These are phyloP conservation scores for Malus sieversii DNA, from an alignment of 306 rosid species.

Conservation along the genomic window DNA sequence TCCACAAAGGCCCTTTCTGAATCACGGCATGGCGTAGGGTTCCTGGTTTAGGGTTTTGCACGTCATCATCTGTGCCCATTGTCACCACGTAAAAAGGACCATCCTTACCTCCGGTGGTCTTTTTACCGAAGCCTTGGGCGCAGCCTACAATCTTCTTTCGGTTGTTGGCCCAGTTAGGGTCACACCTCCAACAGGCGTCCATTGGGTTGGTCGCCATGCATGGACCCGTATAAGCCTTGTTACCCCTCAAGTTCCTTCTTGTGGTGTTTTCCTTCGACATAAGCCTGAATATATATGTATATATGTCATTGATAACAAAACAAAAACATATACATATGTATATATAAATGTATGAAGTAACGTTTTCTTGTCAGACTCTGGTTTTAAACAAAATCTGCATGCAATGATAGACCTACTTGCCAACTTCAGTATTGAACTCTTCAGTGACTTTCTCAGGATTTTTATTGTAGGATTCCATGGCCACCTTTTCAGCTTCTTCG, in stretches of 20 bases:
- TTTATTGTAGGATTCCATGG: slow-evolving; percentile 11
- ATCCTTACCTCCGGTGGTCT: slow-evolving; percentile 48
- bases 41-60: slow-evolving; percentile 43
- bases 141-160: slow-evolving; percentile 53
- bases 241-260: slow-evolving; percentile 30
- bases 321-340: neutral
- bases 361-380: neutral
- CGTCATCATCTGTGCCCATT: slow-evolving; percentile 49
- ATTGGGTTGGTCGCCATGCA: slow-evolving; percentile 69
- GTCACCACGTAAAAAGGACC: slow-evolving; percentile 51
- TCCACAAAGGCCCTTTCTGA: slow-evolving; percentile 55
- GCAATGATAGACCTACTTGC: slow-evolving; percentile 25
- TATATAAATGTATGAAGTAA: neutral
- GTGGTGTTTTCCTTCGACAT: neutral
- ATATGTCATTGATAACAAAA: neutral
- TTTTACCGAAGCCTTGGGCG: slow-evolving; percentile 53
- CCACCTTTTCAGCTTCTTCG: slow-evolving; percentile 13
- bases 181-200: slow-evolving; percentile 81
- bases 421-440: slow-evolving; percentile 27
- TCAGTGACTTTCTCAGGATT: slow-evolving; percentile 39
- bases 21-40: slow-evolving; percentile 68
- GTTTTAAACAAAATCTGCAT: neutral
- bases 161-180: slow-evolving; percentile 52
- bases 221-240: neutral
- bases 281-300: slow-evolving; percentile 24